Evolutionary conservation across 352 stramenopile genomes (phyloP).

Genomic region (Phytophthora aleatoria): DNA sequence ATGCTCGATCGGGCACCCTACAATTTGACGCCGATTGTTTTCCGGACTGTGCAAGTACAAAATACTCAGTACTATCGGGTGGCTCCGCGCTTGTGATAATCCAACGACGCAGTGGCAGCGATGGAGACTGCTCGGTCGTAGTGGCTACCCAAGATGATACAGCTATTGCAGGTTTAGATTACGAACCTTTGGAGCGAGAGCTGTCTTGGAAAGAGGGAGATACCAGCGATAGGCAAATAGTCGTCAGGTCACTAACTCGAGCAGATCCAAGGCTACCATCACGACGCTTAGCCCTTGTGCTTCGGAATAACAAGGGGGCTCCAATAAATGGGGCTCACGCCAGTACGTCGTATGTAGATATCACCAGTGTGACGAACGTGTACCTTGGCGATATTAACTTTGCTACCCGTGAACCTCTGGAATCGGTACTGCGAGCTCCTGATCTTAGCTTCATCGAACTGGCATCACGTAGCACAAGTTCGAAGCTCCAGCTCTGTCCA

Average conservation of each 20-base stretch:
- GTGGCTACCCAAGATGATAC: slow-evolving; percentile 52
- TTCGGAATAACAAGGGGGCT: slow-evolving; percentile 37
- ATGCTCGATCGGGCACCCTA: slow-evolving; percentile 51
- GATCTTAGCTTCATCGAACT: slow-evolving; percentile 59
- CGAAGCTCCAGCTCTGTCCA: slow-evolving; percentile 53
- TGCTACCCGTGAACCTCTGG: slow-evolving; percentile 34
- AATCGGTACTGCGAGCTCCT: slow-evolving; percentile 37
- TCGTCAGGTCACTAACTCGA: slow-evolving; percentile 46
- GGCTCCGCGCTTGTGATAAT: slow-evolving; percentile 55
- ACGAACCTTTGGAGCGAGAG: slow-evolving; percentile 36
- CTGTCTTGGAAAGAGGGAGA: slow-evolving; percentile 66
- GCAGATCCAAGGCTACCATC: slow-evolving; percentile 34
- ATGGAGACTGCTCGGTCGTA: slow-evolving; percentile 47
- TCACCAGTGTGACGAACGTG: slow-evolving; percentile 47
- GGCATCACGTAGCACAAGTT: slow-evolving; percentile 54
- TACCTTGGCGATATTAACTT: slow-evolving; percentile 62
- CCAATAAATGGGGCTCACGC: slow-evolving; percentile 33
- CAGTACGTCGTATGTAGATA: slow-evolving; percentile 46
- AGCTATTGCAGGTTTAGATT: slow-evolving; percentile 56
- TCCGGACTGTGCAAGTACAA: slow-evolving; percentile 50
- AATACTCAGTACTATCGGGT: slow-evolving; percentile 51
- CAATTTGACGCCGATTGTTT: slow-evolving; percentile 80
- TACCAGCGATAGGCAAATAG: slow-evolving; percentile 46
- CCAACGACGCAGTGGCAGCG: slow-evolving; percentile 60
- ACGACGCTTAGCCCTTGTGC: slow-evolving; percentile 43